Evolutionary conservation across 2,329 filamentous ascomycete genomes (phyloP), one percentile per base, ranked within the genome.

Genomic region (Apiospora arundinis): DNA sequence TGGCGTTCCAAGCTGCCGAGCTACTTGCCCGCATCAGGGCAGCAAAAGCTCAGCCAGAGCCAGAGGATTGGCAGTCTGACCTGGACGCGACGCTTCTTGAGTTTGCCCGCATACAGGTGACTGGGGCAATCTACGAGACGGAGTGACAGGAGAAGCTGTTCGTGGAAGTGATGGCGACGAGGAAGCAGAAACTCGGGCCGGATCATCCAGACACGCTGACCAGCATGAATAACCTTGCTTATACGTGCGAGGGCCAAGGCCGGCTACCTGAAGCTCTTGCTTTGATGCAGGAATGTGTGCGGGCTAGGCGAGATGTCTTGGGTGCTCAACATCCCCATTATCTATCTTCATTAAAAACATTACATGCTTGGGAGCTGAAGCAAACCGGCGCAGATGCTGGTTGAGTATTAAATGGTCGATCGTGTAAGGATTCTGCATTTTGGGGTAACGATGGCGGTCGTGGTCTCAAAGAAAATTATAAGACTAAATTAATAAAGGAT

Each of bases 141-240:
- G n/a, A n/a, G n/a, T n/a, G n/a, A n/a, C n/a, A n/a, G n/a, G 37
- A 40, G 37, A 40, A 40, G 37, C 37, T 40, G 37, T 40, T 40
- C 0, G n/a, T 69, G 32, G 49, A 70, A 68, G 66, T 70, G 28
- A n/a, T n/a, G n/a, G n/a, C n/a, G n/a, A n/a, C n/a, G n/a, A n/a
- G 69, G n/a, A 70, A 70, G 66, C n/a, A 49, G 52, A n/a, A 68
- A 37, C 69, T 70, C 25, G 56, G 67, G 46, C 44, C 48, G 32
- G 63, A 66, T 68, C 65, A 70, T 72, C 69, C 69, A 40, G 37
- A 28, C 32, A 72, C 71, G 49, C 49, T 72, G 16, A 69, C 23
- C 63, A 70, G 68, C 49, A 72, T 72, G 32, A 25, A 9, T 42
- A 72, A 69, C 9, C 71, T 72, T 18, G 69, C 68, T n/a, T 65